Conservation (phyloP, 1,284 basidiomycete genomes). For the Tilletia indica region DNA sequence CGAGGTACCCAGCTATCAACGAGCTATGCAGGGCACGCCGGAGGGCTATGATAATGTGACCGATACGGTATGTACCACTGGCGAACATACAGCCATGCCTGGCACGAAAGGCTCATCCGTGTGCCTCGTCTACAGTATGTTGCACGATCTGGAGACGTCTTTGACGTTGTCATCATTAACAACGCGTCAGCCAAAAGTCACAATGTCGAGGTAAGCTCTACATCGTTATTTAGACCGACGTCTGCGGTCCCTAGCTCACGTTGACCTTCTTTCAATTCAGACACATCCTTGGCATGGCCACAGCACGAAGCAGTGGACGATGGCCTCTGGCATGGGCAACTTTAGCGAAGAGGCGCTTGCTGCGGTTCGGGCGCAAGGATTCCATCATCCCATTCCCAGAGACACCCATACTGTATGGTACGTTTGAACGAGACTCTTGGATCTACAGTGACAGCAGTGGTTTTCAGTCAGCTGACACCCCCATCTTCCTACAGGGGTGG, state of each 20-base stretch:
- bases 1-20: conserved; percentile 13
- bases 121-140: conserved; percentile 24
- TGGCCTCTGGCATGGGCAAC: conserved; percentile 32
- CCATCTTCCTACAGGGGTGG: conserved; percentile 17
- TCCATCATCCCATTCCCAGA: conserved; percentile 27
- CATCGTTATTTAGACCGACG: too few relatives aligned
- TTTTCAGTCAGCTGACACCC: background rate
- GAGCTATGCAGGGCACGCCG: conserved; percentile 20
- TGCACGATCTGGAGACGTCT: conserved; percentile 27
- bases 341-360: conserved; percentile 26
- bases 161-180: conserved; percentile 45
- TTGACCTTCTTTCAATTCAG: background rate
- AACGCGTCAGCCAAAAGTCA: conserved; percentile 5
- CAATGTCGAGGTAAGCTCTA: conserved; percentile 25
- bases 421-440: background rate
- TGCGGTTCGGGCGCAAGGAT: conserved; percentile 14
- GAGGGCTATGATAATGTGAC: conserved; percentile 22
- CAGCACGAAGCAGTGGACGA: conserved; percentile 29
- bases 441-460: too few relatives aligned
- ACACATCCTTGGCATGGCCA: conserved; percentile 44
- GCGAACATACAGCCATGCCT: too few relatives aligned
- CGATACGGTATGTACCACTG: conserved; percentile 20
- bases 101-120: background rate
- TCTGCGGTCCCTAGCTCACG: too few relatives aligned
- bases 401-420: conserved; percentile 36